Evolutionary conservation across 345 rosid genomes (phyloP), one percentile per base, ranked within the genome.

Genomic region (Eucalyptus pumila): DNA sequence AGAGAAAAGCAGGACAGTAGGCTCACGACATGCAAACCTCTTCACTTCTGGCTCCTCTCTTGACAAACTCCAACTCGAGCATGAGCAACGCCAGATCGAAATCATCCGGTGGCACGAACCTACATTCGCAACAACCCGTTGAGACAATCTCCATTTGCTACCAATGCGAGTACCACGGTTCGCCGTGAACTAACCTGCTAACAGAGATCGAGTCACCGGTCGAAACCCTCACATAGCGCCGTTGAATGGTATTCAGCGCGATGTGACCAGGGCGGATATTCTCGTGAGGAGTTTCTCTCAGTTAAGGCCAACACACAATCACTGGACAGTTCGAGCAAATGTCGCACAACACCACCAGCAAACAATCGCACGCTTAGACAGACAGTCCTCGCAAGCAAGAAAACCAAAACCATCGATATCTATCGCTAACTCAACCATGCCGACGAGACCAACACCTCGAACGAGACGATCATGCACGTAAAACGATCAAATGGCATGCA

Each of bases 21-120:
- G 87, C 45, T 86, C 32, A 32, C 40, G 32, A 48, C 65, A 14
- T 24, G 32, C 87, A 89, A 87, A 94, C 99, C 95, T 96, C 96
- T 92, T 98, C 99, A 91, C 56, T 97, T 93, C 93, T 97, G 56
- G 97, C 94, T 54, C 99, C 99, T 88, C 93, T 97, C 91, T 98
- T 98, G 32, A 97, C 98, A 90, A 98, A 98, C 86, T 98, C 99
- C 91, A 98, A 89, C 90, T 98, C 99, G 15, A 95, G 93, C 48
- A 94, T 94, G 69, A 98, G 95, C 93, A 98, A n/a, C 24, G 96
- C 99, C 62, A 98, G 93, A 86, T 94, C 93, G 89, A 93, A 98
- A 91, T 93, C 87, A 62, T 96, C 98, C 2, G 99, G 99, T 87
- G 96, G 99, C 51, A 94, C 85, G 90, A 96, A 97, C 92, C 99